Conservation (phyloP, 495 filamentous ascomycete species). For the Neurospora discreta region DNA sequence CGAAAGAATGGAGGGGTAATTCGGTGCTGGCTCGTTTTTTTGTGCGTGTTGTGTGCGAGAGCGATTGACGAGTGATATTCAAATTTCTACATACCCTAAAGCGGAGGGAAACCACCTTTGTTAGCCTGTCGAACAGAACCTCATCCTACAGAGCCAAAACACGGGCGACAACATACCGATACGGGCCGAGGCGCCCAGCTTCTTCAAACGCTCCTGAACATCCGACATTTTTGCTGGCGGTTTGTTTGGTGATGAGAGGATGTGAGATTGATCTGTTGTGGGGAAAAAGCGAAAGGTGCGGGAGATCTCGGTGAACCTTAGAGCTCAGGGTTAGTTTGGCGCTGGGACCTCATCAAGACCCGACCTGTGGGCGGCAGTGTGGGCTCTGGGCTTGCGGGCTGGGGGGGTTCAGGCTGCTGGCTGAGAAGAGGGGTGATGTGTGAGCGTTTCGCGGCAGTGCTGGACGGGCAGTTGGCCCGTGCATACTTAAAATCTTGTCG, state of each 20-base stretch:
- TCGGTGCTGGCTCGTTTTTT: neutral
- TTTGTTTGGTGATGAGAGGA: constrained; percentile 5
- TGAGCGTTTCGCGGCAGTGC: neutral
- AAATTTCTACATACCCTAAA: constrained; percentile 4
- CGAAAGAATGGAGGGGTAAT: neutral
- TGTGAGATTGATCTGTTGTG: constrained; percentile 6
- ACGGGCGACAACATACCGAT: constrained; percentile 52
- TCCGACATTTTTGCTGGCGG: constrained; percentile 48
- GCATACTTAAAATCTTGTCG: neutral
- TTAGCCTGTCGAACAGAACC: constrained; percentile 5
- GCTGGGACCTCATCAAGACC: neutral
- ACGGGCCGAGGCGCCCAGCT: constrained; percentile 64
- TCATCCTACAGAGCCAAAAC: neutral
- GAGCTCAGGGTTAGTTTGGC: neutral
- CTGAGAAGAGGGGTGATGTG: neutral
- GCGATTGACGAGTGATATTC: neutral
- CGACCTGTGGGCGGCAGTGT: neutral
- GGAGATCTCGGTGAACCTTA: constrained; percentile 13
- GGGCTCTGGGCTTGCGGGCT: neutral
- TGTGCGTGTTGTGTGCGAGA: neutral
- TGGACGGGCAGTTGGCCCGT: neutral
- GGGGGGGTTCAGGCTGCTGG: neutral
- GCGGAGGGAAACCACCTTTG: neutral
- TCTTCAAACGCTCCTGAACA: constrained; percentile 57
- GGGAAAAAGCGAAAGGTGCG: constrained; percentile 7